Percentiles rank a stretch among this genome's conserved stretches.
Conservation (phyloP, 2,329 filamentous ascomycete genomes). For the Thielaviopsis ethacetica region DNA sequence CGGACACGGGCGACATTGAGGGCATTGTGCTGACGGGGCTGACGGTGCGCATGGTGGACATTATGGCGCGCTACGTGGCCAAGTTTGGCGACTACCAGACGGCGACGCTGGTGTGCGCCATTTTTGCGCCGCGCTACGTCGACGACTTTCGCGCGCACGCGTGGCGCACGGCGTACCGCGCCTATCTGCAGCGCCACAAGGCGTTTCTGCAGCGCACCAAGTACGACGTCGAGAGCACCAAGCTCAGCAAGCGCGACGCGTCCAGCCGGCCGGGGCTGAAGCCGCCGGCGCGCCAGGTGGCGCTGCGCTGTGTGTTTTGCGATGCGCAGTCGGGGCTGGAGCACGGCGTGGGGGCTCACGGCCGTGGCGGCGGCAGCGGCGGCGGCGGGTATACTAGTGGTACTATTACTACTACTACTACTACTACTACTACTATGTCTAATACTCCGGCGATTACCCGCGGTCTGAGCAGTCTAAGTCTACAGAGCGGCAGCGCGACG, state of each 20-base stretch:
- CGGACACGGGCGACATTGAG: constrained; percentile 42
- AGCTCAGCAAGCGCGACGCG: constrained; percentile 48
- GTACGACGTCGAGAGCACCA: constrained; percentile 63
- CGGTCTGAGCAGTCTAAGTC: background rate
- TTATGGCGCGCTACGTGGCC: constrained; percentile 59
- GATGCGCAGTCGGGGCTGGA: constrained; percentile 35
- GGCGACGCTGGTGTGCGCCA: constrained; percentile 56
- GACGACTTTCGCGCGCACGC: constrained; percentile 58
- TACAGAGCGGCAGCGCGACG: background rate
- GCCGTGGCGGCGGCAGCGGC: constrained; percentile 19
- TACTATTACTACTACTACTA: too few relatives aligned
- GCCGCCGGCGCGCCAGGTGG: constrained; percentile 51
- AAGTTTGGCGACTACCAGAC: constrained; percentile 68
- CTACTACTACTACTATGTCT: too few relatives aligned
- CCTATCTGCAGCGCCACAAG: constrained; percentile 56
- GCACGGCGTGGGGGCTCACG: constrained; percentile 12
- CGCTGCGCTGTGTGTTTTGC: constrained; percentile 64
- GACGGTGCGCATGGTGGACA: constrained; percentile 53
- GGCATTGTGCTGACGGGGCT: constrained; percentile 66
- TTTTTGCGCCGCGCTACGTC: constrained; percentile 60
- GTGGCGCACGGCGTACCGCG: constrained; percentile 57
- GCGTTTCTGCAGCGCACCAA: constrained; percentile 59
- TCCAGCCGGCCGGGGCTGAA: constrained; percentile 37
- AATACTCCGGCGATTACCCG: too few relatives aligned
- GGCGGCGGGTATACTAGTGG: background rate